Evolutionary conservation across 1,284 basidiomycete genomes (phyloP).

Genomic region (Cutaneotrichosporon dermatis): DNA sequence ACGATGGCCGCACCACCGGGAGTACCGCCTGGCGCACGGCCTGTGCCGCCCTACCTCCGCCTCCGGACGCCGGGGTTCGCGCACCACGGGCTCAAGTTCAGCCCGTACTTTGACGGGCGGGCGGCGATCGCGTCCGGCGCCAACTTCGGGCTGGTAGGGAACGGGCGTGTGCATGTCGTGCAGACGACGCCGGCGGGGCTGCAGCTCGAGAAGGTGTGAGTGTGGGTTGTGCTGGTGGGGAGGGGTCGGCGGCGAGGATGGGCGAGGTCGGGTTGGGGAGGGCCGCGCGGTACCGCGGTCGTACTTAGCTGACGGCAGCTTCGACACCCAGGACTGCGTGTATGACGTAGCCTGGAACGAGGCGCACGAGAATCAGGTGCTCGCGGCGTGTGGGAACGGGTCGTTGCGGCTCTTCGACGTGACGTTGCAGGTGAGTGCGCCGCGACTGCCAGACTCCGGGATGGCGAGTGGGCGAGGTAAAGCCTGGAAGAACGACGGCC

Average conservation of each 20-base stretch:
- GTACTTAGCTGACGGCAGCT: slow-evolving; percentile 54
- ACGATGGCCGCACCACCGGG: background rate
- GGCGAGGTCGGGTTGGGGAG: too few relatives aligned
- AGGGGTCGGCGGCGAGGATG: too few relatives aligned
- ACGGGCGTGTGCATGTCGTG: slow-evolving; percentile 75
- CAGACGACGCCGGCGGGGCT: slow-evolving; percentile 56
- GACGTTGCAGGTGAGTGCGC: slow-evolving; percentile 66
- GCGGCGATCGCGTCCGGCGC: slow-evolving; percentile 85
- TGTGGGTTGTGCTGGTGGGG: slow-evolving; percentile 9
- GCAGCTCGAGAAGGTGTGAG: slow-evolving; percentile 64
- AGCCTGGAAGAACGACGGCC: too few relatives aligned
- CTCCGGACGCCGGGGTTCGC: slow-evolving; percentile 71
- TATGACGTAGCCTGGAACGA: slow-evolving; percentile 93
- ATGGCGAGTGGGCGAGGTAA: too few relatives aligned
- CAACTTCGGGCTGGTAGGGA: slow-evolving; percentile 93
- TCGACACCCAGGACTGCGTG: slow-evolving; percentile 88
- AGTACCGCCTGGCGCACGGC: background rate
- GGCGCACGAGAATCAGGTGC: slow-evolving; percentile 84
- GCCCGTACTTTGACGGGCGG: slow-evolving; percentile 78
- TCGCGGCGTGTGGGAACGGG: slow-evolving; percentile 84
- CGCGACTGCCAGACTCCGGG: too few relatives aligned
- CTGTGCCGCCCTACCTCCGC: slow-evolving; percentile 13
- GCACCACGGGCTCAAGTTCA: slow-evolving; percentile 84
- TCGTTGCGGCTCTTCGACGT: slow-evolving; percentile 89
- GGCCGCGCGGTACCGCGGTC: background rate